Conservation (phyloP, 306 rosid genomes). For the Quercus mongolica region DNA sequence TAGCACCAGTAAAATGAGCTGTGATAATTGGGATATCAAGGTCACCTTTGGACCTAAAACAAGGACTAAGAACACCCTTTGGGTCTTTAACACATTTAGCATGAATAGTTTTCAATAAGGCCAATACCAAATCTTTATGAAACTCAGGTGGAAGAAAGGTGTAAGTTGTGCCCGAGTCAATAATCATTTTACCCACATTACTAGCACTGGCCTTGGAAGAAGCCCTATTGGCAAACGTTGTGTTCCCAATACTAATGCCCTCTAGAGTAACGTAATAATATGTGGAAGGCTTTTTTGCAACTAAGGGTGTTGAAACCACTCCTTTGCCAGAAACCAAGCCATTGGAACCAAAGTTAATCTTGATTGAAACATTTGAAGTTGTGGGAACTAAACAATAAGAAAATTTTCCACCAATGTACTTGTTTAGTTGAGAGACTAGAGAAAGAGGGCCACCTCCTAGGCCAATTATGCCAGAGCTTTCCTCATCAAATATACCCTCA, state of each 20-base stretch:
- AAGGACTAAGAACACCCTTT: slow-evolving; percentile 7
- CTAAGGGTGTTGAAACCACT: slow-evolving; percentile 33
- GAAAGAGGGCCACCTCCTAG: slow-evolving; percentile 52
- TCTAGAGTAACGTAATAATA: slow-evolving; percentile 41
- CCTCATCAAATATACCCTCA: slow-evolving; percentile 30
- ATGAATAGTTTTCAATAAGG: slow-evolving; percentile 12
- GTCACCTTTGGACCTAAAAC: slow-evolving; percentile 16
- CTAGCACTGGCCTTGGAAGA: neutral
- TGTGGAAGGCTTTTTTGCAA: neutral
- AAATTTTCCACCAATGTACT: slow-evolving; percentile 23
- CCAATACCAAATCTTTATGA: slow-evolving; percentile 18
- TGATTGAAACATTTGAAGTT: neutral
- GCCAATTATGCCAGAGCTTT: slow-evolving; percentile 49
- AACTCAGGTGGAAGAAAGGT: slow-evolving; percentile 27
- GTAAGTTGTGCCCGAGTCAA: slow-evolving; percentile 53
- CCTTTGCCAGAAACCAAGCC: slow-evolving; percentile 16
- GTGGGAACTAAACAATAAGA: slow-evolving; percentile 48
- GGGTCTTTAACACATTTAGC: slow-evolving; percentile 40
- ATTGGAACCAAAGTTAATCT: slow-evolving; percentile 43
- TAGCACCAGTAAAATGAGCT: slow-evolving; percentile 44
- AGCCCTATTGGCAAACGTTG: slow-evolving; percentile 11
- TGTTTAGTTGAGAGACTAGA: slow-evolving; percentile 48
- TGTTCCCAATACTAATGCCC: slow-evolving; percentile 45
- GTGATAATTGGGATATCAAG: slow-evolving; percentile 31
- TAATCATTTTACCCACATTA: slow-evolving; percentile 39